Percentiles rank a stretch among this genome's conserved stretches.
Evolutionary conservation across 208 protist genomes (phyloP).

Genomic region (Porcisia deanei): DNA sequence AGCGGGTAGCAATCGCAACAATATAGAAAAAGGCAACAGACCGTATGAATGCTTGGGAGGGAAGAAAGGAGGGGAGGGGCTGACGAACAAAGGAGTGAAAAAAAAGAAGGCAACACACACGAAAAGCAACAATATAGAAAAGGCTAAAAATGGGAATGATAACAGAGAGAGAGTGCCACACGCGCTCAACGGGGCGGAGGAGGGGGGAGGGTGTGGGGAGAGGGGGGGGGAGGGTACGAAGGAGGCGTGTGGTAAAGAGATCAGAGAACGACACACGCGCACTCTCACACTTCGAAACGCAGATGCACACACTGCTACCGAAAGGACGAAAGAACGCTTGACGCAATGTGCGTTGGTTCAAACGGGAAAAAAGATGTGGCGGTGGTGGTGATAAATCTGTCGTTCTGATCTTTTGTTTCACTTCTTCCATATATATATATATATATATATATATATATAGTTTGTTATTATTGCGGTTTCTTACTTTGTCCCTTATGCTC

Average conservation of each 20-base stretch:
- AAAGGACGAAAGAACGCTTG: neutral
- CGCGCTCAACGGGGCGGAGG: no score
- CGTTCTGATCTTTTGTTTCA: neutral
- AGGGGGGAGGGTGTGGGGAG: neutral
- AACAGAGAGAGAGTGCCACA: no score
- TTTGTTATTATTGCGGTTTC: no score
- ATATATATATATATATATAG: no score
- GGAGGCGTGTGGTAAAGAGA: neutral
- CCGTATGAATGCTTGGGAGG: neutral
- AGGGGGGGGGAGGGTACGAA: neutral
- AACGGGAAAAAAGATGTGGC: neutral
- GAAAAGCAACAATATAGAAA: no score
- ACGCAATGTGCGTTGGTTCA: neutral
- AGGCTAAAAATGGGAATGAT: no score
- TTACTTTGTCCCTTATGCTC: no score
- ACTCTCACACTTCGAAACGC: neutral
- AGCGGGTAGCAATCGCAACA: no score
- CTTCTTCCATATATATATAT: no score
- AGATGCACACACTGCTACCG: neutral
- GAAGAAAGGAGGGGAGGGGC: neutral
- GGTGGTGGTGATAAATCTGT: neutral
- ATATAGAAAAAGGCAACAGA: no score
- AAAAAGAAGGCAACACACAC: neutral
- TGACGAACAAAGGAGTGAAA: neutral
- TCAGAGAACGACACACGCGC: neutral